Evolutionary conservation across 139 green algal genomes (phyloP), one percentile per base, ranked within the genome.

Genomic region (Chlamydomonas sphaeroides): DNA sequence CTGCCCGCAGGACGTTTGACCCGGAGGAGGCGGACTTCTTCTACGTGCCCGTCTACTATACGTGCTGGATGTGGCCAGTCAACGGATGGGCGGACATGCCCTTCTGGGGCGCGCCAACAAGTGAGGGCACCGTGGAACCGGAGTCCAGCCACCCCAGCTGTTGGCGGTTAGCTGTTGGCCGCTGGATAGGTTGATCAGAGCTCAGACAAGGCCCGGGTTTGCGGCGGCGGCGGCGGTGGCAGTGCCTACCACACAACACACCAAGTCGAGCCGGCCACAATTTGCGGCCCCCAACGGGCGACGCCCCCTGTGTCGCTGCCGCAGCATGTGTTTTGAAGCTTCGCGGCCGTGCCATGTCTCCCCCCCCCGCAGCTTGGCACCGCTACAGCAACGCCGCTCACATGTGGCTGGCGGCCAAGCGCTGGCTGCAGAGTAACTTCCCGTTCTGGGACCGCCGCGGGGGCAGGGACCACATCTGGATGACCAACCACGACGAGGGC

Each of bases 401-500:
- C 49, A 42, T 75, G 65, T 84, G 77, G 65, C 65, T 88, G 14
- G 83, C 87, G 61, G 86, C 75, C 48, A 74, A 84, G 48, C 61
- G 62, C 35, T 94, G 89, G 89, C 10, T 92, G 6, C 48, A 68
- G 45, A 30, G 39, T 5, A 65, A 84, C 42, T 85, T 88, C 38
- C 88, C 89, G 17, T 94, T 87, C 74, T 96, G 92, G 92, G 67
- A 91, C 26, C 78, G 92, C 3, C 85, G 78, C 4, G 87, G 80
- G 26, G 92, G 92, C 3, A 42, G 80, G 0, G 92, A 95, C 84
- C 92, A 95, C 82, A 89, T 95, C 10, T 93, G 74, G 76, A 72
- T 81, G 8, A 80, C 36, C 41, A 65, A 75, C 38, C 83, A 88
- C 75, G 83, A 87, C 65, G 90, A 93, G 84, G 93, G 88, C 30